Percentiles rank a stretch among this genome's conserved stretches.
Evolutionary conservation across 2,329 filamentous ascomycete genomes (phyloP).

Genomic region (Aspergillus felis): DNA sequence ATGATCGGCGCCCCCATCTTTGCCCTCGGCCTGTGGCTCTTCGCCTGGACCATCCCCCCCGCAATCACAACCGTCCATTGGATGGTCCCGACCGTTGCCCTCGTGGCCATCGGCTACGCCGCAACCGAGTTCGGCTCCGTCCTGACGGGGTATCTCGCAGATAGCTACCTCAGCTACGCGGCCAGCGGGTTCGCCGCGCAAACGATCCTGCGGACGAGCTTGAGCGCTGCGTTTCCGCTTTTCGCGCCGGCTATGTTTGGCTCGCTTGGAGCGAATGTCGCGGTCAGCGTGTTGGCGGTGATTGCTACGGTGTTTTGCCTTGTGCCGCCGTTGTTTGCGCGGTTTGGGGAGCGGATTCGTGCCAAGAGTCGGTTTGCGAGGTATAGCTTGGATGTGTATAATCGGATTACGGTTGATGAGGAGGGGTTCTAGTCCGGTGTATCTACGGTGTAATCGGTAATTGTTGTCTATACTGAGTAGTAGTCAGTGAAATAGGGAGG

Average conservation of each 20-base stretch:
- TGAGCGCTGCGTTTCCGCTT: conserved; percentile 40
- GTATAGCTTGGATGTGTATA: conserved; percentile 24
- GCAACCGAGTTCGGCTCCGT: conserved; percentile 45
- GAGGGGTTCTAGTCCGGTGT: background rate
- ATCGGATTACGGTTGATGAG: conserved; percentile 7
- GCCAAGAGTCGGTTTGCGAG: conserved; percentile 35
- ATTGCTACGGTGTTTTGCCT: conserved; percentile 42
- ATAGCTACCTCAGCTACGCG: conserved; percentile 44
- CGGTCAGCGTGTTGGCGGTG: conserved; percentile 38
- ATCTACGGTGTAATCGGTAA: too few relatives aligned
- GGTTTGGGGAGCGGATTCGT: conserved; percentile 36
- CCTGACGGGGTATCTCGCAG: conserved; percentile 43
- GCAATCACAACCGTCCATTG: conserved; percentile 30
- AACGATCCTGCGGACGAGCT: conserved; percentile 36
- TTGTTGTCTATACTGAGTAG: too few relatives aligned
- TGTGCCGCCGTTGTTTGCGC: conserved; percentile 35
- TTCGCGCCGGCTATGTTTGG: conserved; percentile 42
- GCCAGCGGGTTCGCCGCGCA: conserved; percentile 44
- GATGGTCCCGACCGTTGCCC: conserved; percentile 38
- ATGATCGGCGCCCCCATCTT: conserved; percentile 44
- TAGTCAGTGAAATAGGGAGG: too few relatives aligned
- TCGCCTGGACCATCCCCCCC: conserved; percentile 48
- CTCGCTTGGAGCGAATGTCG: conserved; percentile 37
- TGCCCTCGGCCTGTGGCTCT: conserved; percentile 46
- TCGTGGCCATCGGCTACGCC: conserved; percentile 46